Evolutionary conservation across 148 eudicot genomes (phyloP).

Genomic region (Drosera capensis): DNA sequence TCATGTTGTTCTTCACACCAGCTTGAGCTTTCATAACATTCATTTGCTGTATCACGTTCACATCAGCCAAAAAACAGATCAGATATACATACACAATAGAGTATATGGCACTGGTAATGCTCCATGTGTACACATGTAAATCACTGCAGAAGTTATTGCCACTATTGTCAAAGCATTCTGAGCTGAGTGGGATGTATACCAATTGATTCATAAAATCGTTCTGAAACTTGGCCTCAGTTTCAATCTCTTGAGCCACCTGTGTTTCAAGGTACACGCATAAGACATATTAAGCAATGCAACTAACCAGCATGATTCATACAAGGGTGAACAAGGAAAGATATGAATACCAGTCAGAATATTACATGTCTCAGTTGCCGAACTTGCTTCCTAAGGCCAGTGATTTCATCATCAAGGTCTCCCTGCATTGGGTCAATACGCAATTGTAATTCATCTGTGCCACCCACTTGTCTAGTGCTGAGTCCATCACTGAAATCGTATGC

Average conservation of each 20-base stretch:
- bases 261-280: neutral
- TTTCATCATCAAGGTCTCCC: slow-evolving; percentile 70
- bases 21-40: slow-evolving; percentile 79
- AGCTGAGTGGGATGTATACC: slow-evolving; percentile 6
- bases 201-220: slow-evolving; percentile 9
- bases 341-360: slow-evolving; percentile 2
- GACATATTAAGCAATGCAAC: neutral
- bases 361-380: slow-evolving; percentile 61
- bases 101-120: no score
- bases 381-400: slow-evolving; percentile 59
- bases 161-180: neutral
- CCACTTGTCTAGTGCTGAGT: slow-evolving; percentile 57
- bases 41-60: slow-evolving; percentile 79
- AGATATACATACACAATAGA: no score
- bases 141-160: no score
- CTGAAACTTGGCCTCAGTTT: slow-evolving; percentile 9
- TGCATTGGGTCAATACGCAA: slow-evolving; percentile 82
- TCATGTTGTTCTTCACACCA: slow-evolving; percentile 85
- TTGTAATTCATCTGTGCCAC: slow-evolving; percentile 60
- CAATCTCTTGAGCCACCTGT: slow-evolving; percentile 11
- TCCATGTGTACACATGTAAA: no score
- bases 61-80: no score
- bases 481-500: slow-evolving; percentile 79
- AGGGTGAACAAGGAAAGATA: neutral
- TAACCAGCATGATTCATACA: neutral